Evolutionary conservation across 2,329 filamentous ascomycete genomes (phyloP).

Genomic region (Aspergillus sp.): DNA sequence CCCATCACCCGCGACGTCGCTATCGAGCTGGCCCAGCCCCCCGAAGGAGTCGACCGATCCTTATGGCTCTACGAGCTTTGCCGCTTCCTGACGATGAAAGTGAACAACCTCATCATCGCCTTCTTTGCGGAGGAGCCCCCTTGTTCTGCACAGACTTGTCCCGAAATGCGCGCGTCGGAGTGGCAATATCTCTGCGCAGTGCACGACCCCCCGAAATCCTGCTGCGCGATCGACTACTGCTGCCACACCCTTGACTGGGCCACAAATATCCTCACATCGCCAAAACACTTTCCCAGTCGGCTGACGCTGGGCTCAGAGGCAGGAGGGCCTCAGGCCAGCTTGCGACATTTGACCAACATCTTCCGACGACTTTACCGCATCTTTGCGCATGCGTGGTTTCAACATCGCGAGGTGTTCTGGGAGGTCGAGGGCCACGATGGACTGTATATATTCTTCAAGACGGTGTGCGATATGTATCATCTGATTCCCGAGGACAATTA

Average conservation of each 20-base stretch:
- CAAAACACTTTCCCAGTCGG: conserved; percentile 91
- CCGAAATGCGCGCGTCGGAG: conserved; percentile 97
- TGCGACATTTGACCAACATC: conserved; percentile 81
- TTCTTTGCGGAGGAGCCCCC: conserved; percentile 89
- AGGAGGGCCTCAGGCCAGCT: conserved; percentile 44
- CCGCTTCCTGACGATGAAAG: conserved; percentile 91
- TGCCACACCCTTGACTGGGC: conserved; percentile 99
- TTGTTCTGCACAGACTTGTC: conserved; percentile 85
- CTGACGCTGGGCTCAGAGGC: conserved; percentile 58
- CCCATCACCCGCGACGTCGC: conserved; percentile 77
- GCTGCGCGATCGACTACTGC: conserved; percentile 98
- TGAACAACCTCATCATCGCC: conserved; percentile 86
- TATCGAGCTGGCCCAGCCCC: conserved; percentile 72
- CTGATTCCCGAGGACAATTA: conserved; percentile 92
- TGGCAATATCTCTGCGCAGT: conserved; percentile 99
- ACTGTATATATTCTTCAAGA: conserved; percentile 95
- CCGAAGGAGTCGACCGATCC: conserved; percentile 76
- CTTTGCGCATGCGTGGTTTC: conserved; percentile 98
- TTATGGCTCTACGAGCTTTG: conserved; percentile 98
- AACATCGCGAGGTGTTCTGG: conserved; percentile 95
- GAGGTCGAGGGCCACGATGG: conserved; percentile 87
- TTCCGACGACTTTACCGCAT: conserved; percentile 93
- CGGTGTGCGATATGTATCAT: conserved; percentile 87
- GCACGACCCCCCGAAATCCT: conserved; percentile 93
- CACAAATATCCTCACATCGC: conserved; percentile 87